These are phyloP conservation scores for Phlegmacium glaucopus DNA, from an alignment of 768 basidiomycete species.

Conservation along the genomic window DNA sequence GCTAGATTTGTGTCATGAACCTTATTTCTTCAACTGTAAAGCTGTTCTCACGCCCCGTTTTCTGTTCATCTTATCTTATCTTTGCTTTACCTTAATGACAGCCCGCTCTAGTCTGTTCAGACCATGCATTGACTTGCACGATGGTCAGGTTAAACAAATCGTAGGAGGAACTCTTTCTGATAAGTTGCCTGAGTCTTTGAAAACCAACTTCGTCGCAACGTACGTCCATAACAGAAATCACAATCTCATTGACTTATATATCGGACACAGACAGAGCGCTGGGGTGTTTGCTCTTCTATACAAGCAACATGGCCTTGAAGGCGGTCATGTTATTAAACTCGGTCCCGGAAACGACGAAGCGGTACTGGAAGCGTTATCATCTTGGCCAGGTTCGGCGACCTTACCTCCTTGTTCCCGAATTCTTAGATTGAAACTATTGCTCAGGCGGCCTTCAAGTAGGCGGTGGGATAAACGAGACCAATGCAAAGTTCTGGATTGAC, in stretches of 20 bases:
- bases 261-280: slow-evolving; percentile 60
- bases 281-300: slow-evolving; percentile 82
- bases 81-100: slow-evolving; percentile 25
- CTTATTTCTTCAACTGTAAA: slow-evolving; percentile 44
- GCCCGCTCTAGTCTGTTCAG: slow-evolving; percentile 59
- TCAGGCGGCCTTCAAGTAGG: slow-evolving; percentile 85
- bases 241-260: slow-evolving; percentile 10
- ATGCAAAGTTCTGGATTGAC: slow-evolving; percentile 82
- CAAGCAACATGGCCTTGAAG: slow-evolving; percentile 58
- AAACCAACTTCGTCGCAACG: slow-evolving; percentile 93
- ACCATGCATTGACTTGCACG: slow-evolving; percentile 96
- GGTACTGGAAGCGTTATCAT: slow-evolving; percentile 75
- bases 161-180: slow-evolving; percentile 93
- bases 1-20: slow-evolving; percentile 33
- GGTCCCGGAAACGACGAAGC: slow-evolving; percentile 87
- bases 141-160: slow-evolving; percentile 96
- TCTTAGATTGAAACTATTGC: slow-evolving; percentile 9
- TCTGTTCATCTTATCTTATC: slow-evolving; percentile 27
- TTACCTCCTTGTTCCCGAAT: not conserved
- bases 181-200: slow-evolving; percentile 50
- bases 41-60: slow-evolving; percentile 31
- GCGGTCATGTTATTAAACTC: slow-evolving; percentile 96
- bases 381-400: slow-evolving; percentile 70
- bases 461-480: slow-evolving; percentile 82
- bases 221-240: slow-evolving; percentile 28